A percentile compares a stretch with the other conserved stretches of the same genome.
These are phyloP conservation scores for Neocatenulostroma microsporum DNA, from an alignment of 2,329 filamentous ascomycete species.

Conservation along the genomic window DNA sequence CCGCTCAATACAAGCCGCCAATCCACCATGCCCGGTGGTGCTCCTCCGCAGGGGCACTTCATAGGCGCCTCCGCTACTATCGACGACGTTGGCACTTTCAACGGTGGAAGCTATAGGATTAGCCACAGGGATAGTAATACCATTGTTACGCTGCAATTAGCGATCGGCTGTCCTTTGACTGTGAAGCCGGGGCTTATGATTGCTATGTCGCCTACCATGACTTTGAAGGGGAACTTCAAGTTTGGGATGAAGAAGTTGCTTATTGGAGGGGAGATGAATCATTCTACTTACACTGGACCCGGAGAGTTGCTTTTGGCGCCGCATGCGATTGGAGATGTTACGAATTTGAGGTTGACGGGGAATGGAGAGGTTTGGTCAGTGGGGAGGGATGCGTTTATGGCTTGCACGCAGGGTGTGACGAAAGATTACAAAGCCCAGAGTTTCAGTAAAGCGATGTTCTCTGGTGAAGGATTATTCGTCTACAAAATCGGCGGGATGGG, in stretches of 20 bases:
- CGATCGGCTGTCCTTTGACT: slow-evolving; percentile 74
- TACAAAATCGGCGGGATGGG: slow-evolving; percentile 78
- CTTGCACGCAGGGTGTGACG: slow-evolving; percentile 75
- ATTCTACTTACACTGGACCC: slow-evolving; percentile 77
- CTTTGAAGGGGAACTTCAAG: slow-evolving; percentile 71
- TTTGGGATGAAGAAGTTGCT: slow-evolving; percentile 91
- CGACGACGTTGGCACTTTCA: slow-evolving; percentile 94
- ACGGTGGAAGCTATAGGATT: slow-evolving; percentile 88
- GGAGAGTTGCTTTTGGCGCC: slow-evolving; percentile 85
- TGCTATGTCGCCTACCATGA: slow-evolving; percentile 84
- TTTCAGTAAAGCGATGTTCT: slow-evolving; percentile 85
- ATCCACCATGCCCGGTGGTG: slow-evolving; percentile 29
- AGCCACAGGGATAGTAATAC: slow-evolving; percentile 88
- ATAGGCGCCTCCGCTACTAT: slow-evolving; percentile 51
- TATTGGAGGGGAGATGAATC: slow-evolving; percentile 67
- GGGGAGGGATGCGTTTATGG: slow-evolving; percentile 78
- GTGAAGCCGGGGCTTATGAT: slow-evolving; percentile 88
- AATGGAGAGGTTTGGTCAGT: slow-evolving; percentile 74
- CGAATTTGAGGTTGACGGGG: slow-evolving; percentile 65
- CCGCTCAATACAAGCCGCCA: slow-evolving; percentile 25
- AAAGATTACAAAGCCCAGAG: slow-evolving; percentile 79
- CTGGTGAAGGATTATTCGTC: slow-evolving; percentile 83
- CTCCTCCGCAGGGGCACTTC: slow-evolving; percentile 50
- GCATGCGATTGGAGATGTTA: slow-evolving; percentile 72
- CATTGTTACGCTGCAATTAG: slow-evolving; percentile 79